Conservation (phyloP, 2,329 filamentous ascomycete species). For the Xylaria sp. region DNA sequence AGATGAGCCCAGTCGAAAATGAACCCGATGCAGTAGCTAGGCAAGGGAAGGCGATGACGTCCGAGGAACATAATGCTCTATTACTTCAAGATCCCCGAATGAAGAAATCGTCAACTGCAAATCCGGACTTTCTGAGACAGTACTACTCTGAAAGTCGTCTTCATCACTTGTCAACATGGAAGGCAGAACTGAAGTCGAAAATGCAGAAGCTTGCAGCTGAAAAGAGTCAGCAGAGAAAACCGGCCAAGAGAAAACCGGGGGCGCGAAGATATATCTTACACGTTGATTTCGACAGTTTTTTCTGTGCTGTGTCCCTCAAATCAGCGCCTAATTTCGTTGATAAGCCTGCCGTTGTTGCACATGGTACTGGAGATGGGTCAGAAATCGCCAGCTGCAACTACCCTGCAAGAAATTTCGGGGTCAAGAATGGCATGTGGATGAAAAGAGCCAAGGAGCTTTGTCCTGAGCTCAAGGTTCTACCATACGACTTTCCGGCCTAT, state of each 20-base stretch:
- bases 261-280: constrained; percentile 85
- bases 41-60: constrained; percentile 62
- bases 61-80: constrained; percentile 90
- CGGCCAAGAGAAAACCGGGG: constrained; percentile 61
- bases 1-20: constrained; percentile 12
- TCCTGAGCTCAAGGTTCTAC: constrained; percentile 84
- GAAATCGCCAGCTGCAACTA: constrained; percentile 99
- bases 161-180: constrained; percentile 96
- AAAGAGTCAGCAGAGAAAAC: constrained; percentile 56
- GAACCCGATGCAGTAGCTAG: constrained; percentile 18
- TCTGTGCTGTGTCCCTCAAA: constrained; percentile 87
- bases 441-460: constrained; percentile 83
- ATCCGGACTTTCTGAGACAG: constrained; percentile 91
- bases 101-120: constrained; percentile 86
- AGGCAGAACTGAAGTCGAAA: constrained; percentile 87
- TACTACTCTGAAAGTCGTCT: constrained; percentile 95
- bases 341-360: constrained; percentile 87
- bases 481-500: constrained; percentile 94
- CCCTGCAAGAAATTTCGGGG: constrained; percentile 79
- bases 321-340: constrained; percentile 75
- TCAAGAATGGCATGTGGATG: constrained; percentile 99
- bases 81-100: constrained; percentile 84
- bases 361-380: constrained; percentile 82
- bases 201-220: constrained; percentile 82
- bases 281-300: constrained; percentile 98